phyloP scores from a whole-genome alignment of 768 basidiomycete genomes.

The Trichaptum fuscoviolaceum region DNA sequence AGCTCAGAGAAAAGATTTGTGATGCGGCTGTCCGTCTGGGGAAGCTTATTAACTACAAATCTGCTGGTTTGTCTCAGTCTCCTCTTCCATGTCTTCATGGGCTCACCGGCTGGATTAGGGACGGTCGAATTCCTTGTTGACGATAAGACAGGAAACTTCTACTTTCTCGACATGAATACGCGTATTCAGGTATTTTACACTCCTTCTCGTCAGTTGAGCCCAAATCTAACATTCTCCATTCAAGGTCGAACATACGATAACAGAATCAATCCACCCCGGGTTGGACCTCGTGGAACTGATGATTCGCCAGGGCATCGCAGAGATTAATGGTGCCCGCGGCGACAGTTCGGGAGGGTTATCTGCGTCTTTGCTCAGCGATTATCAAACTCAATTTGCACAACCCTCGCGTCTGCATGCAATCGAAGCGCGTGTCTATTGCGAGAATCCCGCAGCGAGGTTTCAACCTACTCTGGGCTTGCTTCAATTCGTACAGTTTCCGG shows the following conservation, averaged over 20 bases:
- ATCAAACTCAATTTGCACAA: background rate
- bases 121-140: slow-evolving; percentile 67
- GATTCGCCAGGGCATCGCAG: slow-evolving; percentile 50
- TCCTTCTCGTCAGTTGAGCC: background rate
- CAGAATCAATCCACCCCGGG: slow-evolving; percentile 47
- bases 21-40: slow-evolving; percentile 47
- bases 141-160: slow-evolving; percentile 46
- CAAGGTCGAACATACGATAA: slow-evolving; percentile 67
- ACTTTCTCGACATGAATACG: slow-evolving; percentile 71
- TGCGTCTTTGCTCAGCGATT: background rate
- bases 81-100: background rate
- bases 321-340: slow-evolving; percentile 20
- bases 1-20: slow-evolving; percentile 42
- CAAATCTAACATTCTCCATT: slow-evolving; percentile 6
- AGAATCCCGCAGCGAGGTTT: slow-evolving; percentile 55
- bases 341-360: background rate
- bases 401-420: slow-evolving; percentile 34
- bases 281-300: slow-evolving; percentile 63
- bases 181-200: slow-evolving; percentile 43
- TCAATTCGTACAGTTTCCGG: slow-evolving; percentile 43
- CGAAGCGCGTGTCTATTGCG: slow-evolving; percentile 57
- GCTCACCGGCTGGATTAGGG: slow-evolving; percentile 30
- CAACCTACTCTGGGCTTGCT: slow-evolving; percentile 56
- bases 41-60: slow-evolving; percentile 46
- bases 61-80: slow-evolving; percentile 39